Percentiles rank a stretch among this genome's conserved stretches.
These are phyloP conservation scores for Mycosphaerella sp. DNA, from an alignment of 2,329 filamentous ascomycete genomes.

Conservation along the genomic window DNA sequence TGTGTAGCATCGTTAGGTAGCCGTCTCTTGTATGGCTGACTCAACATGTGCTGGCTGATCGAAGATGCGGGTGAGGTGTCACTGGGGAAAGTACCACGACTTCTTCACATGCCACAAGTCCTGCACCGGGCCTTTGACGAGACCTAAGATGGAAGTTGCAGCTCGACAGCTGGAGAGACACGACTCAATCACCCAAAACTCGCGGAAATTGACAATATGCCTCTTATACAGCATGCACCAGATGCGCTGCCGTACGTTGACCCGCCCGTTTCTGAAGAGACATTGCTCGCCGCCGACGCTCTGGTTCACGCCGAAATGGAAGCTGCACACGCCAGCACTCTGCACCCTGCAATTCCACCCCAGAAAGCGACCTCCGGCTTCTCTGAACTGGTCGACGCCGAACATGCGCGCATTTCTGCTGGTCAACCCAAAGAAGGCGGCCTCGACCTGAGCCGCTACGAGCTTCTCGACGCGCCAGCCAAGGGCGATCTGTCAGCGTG, in stretches of 20 bases:
- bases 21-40: too few relatives aligned
- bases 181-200: slow-evolving; percentile 1
- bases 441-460: slow-evolving; percentile 77
- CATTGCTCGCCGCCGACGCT: slow-evolving; percentile 60
- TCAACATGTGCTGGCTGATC: too few relatives aligned
- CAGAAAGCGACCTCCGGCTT: slow-evolving; percentile 49
- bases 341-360: slow-evolving; percentile 56
- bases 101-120: neutral
- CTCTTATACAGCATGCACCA: slow-evolving; percentile 62
- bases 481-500: slow-evolving; percentile 43
- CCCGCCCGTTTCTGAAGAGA: slow-evolving; percentile 56
- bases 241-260: slow-evolving; percentile 88
- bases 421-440: slow-evolving; percentile 43
- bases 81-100: too few relatives aligned
- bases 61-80: too few relatives aligned
- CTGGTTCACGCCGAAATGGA: slow-evolving; percentile 64
- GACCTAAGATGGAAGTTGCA: neutral
- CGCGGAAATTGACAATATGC: slow-evolving; percentile 44
- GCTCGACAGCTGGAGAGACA: neutral
- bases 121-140: neutral
- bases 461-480: slow-evolving; percentile 59
- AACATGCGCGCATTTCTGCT: slow-evolving; percentile 62
- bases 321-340: slow-evolving; percentile 42
- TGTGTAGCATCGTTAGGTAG: too few relatives aligned
- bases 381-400: slow-evolving; percentile 59